Percentiles rank a stretch among this genome's conserved stretches.
Evolutionary conservation across 2,329 filamentous ascomycete genomes (phyloP).

Genomic region (Simplicillium sp.): DNA sequence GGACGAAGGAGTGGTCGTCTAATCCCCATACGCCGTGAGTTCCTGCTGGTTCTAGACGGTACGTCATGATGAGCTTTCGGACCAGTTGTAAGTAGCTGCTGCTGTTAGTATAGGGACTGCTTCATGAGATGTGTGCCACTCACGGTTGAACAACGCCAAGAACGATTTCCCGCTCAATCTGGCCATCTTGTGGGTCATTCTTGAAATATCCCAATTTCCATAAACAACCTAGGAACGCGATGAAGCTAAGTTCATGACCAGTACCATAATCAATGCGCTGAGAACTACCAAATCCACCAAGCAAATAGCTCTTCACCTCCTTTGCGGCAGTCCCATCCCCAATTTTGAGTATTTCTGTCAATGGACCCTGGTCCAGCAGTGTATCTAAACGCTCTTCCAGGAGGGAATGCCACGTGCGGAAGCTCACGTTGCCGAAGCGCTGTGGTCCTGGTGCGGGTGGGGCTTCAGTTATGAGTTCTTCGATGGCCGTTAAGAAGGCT

Average conservation of each 20-base stretch:
- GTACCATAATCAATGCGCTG: conserved; percentile 93
- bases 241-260: conserved; percentile 88
- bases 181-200: conserved; percentile 36
- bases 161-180: conserved; percentile 71
- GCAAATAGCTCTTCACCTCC: conserved; percentile 70
- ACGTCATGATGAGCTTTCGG: conserved; percentile 75
- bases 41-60: conserved; percentile 89
- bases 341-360: conserved; percentile 19
- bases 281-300: conserved; percentile 79
- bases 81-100: conserved; percentile 69
- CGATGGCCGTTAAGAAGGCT: conserved; percentile 54
- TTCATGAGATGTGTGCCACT: conserved; percentile 26
- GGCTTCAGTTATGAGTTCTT: conserved; percentile 61
- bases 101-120: conserved; percentile 4
- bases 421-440: conserved; percentile 87
- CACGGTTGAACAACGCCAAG: conserved; percentile 75
- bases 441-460: conserved; percentile 80
- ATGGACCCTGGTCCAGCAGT: conserved; percentile 17
- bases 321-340: conserved; percentile 39
- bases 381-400: conserved; percentile 48
- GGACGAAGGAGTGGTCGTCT: conserved; percentile 92
- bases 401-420: conserved; percentile 71
- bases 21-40: conserved; percentile 97
- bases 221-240: conserved; percentile 80
- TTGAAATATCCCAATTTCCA: conserved; percentile 85